Percentiles rank a stretch among this genome's conserved stretches.
These are phyloP conservation scores for Xylaria sp. DNA, from an alignment of 495 filamentous ascomycete genomes.

Conservation along the genomic window DNA sequence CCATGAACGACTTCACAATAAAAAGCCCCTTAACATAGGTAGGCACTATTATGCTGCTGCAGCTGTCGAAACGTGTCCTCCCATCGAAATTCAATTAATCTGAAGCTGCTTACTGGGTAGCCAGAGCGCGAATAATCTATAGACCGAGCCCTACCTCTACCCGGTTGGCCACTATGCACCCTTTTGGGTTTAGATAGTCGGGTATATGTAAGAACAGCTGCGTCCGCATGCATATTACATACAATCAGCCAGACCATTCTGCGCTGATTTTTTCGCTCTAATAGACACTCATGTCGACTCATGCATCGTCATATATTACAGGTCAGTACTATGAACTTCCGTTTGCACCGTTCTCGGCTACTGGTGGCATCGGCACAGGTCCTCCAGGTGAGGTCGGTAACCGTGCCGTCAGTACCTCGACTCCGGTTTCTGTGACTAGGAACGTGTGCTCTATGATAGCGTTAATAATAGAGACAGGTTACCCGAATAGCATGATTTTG, in stretches of 20 bases:
- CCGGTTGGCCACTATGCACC: neutral
- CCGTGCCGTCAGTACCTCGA: constrained; percentile 91
- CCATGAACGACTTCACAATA: neutral
- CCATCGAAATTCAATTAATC: neutral
- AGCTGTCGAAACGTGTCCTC: too few species aligned
- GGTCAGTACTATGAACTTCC: constrained; percentile 10
- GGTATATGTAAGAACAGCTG: neutral
- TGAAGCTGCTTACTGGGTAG: neutral
- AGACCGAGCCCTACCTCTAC: neutral
- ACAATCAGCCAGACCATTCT: neutral
- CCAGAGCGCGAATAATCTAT: too few species aligned
- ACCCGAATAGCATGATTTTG: neutral
- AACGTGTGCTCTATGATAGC: constrained; percentile 79
- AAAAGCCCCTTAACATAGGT: neutral
- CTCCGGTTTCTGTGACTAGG: constrained; percentile 90
- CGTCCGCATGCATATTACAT: neutral
- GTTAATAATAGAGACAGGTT: constrained; percentile 21
- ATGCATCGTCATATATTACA: neutral
- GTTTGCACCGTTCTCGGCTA: constrained; percentile 29
- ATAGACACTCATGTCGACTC: neutral
- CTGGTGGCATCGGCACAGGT: constrained; percentile 72
- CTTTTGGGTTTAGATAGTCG: neutral
- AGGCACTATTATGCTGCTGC: too few species aligned
- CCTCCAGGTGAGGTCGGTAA: constrained; percentile 84
- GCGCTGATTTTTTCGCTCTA: neutral